Conservation (phyloP, 495 filamentous ascomycete genomes). For the Daldinia loculata region DNA sequence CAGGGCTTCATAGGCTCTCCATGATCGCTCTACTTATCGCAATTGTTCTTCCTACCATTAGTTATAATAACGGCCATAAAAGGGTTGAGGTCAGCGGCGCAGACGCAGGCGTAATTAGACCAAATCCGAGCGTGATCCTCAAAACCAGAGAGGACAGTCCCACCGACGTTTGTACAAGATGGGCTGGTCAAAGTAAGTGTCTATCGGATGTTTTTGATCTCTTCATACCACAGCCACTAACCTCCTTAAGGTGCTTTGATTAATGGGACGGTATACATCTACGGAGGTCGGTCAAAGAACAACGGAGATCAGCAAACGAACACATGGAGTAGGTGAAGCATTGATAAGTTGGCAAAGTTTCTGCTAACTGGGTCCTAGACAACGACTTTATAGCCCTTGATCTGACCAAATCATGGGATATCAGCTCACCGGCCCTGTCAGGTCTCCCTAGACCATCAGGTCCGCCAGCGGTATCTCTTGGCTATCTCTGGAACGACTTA, state of each 20-base stretch:
- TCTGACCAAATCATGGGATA: slow-evolving; percentile 72
- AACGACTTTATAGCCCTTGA: slow-evolving; percentile 75
- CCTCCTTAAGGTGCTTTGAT: slow-evolving; percentile 58
- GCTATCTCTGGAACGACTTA: slow-evolving; percentile 75
- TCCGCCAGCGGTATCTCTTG: slow-evolving; percentile 73
- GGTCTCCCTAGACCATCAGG: slow-evolving; percentile 72
- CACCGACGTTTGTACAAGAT: slow-evolving; percentile 70
- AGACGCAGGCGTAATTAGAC: slow-evolving; percentile 55
- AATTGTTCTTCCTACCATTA: slow-evolving; percentile 59
- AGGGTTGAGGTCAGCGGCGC: slow-evolving; percentile 52
- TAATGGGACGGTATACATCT: slow-evolving; percentile 79
- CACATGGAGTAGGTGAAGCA: slow-evolving; percentile 68
- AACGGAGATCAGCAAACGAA: slow-evolving; percentile 60
- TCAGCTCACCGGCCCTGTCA: slow-evolving; percentile 65
- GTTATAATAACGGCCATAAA: slow-evolving; percentile 49
- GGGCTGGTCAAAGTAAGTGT: slow-evolving; percentile 69
- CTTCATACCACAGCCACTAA: slow-evolving; percentile 17
- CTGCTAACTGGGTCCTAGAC: slow-evolving; percentile 55
- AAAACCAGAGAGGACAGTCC: slow-evolving; percentile 54
- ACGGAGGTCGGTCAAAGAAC: slow-evolving; percentile 69
- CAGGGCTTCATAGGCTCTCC: slow-evolving; percentile 54
- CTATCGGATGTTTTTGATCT: not conserved
- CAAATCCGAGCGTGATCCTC: slow-evolving; percentile 20
- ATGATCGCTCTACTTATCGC: slow-evolving; percentile 63
- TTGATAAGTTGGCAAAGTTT: no score